These are phyloP conservation scores for Collybia mongolica DNA, from an alignment of 768 basidiomycete species.

Conservation along the genomic window DNA sequence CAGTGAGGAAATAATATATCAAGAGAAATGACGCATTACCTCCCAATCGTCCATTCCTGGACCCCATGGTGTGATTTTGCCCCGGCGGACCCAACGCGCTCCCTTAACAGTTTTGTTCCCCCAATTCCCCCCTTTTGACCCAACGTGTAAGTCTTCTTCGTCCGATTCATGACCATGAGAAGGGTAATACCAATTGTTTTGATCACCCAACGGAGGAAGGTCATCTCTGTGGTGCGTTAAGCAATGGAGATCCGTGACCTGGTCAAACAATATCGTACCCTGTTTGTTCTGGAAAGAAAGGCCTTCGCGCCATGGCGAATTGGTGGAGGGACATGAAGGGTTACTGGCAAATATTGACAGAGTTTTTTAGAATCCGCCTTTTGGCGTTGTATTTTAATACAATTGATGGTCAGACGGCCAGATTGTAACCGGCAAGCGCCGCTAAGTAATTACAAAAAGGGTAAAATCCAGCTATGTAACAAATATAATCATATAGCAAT, in stretches of 20 bases:
- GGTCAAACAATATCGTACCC: conserved; percentile 18
- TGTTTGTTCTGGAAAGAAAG: conserved; percentile 19
- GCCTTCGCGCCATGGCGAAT: conserved; percentile 4
- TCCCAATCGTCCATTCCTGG: conserved; percentile 86
- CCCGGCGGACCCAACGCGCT: conserved; percentile 79
- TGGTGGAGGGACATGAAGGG: conserved; percentile 19
- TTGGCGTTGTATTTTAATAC: too few relatives aligned
- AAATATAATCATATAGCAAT: too few relatives aligned
- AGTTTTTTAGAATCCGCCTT: too few relatives aligned
- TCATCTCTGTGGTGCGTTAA: conserved; percentile 10
- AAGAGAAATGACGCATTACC: conserved; percentile 38
- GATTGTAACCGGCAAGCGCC: too few relatives aligned
- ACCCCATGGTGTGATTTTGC: conserved; percentile 84
- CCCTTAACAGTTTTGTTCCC: conserved; percentile 74
- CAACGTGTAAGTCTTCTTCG: conserved; percentile 48
- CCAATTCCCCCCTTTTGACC: conserved; percentile 72
- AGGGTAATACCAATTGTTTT: conserved; percentile 82
- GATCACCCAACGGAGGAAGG: conserved; percentile 56
- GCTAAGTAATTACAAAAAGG: too few relatives aligned
- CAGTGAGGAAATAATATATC: conserved; percentile 9
- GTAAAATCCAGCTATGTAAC: too few relatives aligned
- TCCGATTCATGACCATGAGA: conserved; percentile 72
- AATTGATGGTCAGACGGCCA: too few relatives aligned
- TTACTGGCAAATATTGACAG: background rate
- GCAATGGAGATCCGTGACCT: background rate